Percentiles rank a stretch among this genome's conserved stretches.
Evolutionary conservation across 1,139 yeast species (phyloP).

Genomic region (Pneumocystis jirovecii): DNA sequence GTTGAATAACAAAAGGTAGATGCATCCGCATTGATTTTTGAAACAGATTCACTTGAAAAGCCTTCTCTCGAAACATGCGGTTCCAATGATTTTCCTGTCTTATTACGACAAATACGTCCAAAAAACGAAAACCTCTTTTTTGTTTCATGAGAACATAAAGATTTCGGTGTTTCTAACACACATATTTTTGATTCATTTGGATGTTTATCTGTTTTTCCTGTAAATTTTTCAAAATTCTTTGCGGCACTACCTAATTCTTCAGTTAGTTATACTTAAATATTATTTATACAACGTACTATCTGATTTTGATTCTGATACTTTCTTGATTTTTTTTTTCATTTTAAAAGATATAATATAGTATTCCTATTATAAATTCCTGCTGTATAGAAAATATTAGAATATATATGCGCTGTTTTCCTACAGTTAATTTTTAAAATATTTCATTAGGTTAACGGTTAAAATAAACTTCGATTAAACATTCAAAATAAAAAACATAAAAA

Average conservation of each 20-base stretch:
- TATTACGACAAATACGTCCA: neutral
- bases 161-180: neutral
- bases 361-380: neutral
- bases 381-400: neutral
- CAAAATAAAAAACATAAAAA: too few species aligned
- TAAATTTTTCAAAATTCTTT: neutral
- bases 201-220: neutral
- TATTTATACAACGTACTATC: neutral
- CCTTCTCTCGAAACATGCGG: neutral
- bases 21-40: neutral
- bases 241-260: neutral
- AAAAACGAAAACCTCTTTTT: neutral
- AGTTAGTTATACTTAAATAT: neutral
- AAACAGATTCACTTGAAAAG: neutral
- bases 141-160: neutral
- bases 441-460: neutral
- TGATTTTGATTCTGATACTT: neutral
- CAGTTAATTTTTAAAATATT: neutral
- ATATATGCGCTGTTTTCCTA: neutral
- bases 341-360: neutral
- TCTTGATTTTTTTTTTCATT: neutral
- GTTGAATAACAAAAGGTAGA: neutral
- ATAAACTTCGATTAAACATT: neutral
- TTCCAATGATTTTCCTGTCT: neutral
- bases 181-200: neutral